Evolutionary conservation across 176 grass and related monocot genomes (phyloP).

Genomic region (Eragrostis nindensis): DNA sequence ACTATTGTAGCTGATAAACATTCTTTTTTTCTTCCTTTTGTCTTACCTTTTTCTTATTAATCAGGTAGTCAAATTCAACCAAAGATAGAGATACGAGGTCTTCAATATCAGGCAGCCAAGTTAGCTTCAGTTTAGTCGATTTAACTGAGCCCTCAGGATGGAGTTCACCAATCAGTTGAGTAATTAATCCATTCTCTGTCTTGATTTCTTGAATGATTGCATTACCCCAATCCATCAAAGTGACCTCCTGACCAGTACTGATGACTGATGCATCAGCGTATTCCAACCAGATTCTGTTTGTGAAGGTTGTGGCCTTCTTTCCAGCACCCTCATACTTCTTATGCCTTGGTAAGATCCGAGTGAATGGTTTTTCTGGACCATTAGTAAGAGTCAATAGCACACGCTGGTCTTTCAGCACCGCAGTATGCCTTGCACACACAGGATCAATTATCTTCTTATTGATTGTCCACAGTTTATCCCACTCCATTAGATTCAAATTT

Average conservation of each 20-base stretch:
- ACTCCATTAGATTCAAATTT: conserved; percentile 96
- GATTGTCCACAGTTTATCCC: conserved; percentile 98
- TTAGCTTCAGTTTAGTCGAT: conserved; percentile 84
- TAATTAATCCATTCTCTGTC: conserved; percentile 59
- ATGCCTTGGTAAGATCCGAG: conserved; percentile 79
- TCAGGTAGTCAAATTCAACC: conserved; percentile 88
- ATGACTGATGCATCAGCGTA: conserved; percentile 70
- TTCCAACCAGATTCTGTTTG: conserved; percentile 82
- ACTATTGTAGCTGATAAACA: background rate
- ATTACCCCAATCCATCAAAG: conserved; percentile 96
- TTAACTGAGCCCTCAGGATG: conserved; percentile 90
- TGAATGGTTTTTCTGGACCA: conserved; percentile 72
- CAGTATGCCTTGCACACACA: conserved; percentile 80
- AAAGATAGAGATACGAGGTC: conserved; percentile 71
- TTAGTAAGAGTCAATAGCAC: conserved; percentile 67
- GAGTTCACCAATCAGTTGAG: conserved; percentile 67
- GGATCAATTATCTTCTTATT: conserved; percentile 96
- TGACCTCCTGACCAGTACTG: conserved; percentile 76
- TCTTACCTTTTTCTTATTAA: conserved; percentile 83
- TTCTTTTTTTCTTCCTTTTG: background rate
- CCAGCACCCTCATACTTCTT: conserved; percentile 85
- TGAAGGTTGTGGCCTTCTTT: conserved; percentile 79
- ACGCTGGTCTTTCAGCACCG: conserved; percentile 59
- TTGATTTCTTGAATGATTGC: conserved; percentile 83
- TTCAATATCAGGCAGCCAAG: conserved; percentile 84